These are phyloP conservation scores for Isochrysis galbana DNA, from an alignment of 78 protist genomes.

Conservation along the genomic window DNA sequence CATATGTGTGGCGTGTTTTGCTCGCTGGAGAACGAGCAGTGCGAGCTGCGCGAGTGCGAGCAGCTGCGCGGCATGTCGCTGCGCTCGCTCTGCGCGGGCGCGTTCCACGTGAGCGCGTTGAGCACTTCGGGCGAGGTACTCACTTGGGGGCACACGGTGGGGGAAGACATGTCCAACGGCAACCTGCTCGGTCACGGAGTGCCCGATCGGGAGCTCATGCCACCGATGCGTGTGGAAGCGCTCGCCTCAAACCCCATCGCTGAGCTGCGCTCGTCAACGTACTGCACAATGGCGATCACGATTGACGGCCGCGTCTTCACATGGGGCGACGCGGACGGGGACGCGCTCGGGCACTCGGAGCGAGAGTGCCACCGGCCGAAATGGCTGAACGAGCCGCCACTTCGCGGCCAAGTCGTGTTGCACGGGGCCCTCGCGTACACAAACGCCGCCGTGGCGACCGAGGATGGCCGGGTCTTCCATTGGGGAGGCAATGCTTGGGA, in stretches of 20 bases:
- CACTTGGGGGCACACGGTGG: neutral
- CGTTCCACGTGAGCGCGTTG: neutral
- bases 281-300: neutral
- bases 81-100: neutral
- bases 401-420: neutral
- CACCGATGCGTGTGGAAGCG: neutral
- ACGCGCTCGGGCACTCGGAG: neutral
- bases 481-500: neutral
- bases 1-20: neutral
- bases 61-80: neutral
- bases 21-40: neutral
- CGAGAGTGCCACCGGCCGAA: neutral
- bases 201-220: neutral
- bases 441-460: neutral
- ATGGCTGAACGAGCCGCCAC: neutral
- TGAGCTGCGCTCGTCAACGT: neutral
- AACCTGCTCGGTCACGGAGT: conserved; percentile 2
- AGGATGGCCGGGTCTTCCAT: neutral
- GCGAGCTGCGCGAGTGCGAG: neutral
- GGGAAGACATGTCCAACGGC: neutral
- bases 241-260: neutral
- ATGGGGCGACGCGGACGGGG: conserved; percentile 33
- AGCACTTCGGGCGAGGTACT: neutral
- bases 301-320: neutral
- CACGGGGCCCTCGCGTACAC: neutral